Evolutionary conservation across 2,329 filamentous ascomycete species (phyloP).

Genomic region (Monosporascus cannonballus): DNA sequence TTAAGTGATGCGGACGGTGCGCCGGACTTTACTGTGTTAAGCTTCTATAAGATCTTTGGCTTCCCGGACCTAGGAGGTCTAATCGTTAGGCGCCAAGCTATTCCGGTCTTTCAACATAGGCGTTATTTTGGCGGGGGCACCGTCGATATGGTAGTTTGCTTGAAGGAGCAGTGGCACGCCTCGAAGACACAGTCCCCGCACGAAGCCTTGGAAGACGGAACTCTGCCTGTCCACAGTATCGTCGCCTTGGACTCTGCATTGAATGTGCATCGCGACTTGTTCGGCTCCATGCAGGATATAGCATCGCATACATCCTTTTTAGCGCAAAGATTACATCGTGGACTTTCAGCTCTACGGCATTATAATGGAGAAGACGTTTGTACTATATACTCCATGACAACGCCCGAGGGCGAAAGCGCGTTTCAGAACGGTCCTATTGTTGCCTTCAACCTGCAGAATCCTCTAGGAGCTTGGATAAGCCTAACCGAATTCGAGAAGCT

Average conservation of each 20-base stretch:
- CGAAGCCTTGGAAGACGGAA: constrained; percentile 84
- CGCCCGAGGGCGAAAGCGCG: constrained; percentile 24
- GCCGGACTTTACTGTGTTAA: constrained; percentile 82
- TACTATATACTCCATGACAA: constrained; percentile 49
- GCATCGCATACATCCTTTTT: constrained; percentile 67
- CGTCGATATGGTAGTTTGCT: constrained; percentile 77
- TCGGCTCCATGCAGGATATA: constrained; percentile 62
- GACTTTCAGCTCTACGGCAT: constrained; percentile 58
- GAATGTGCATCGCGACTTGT: constrained; percentile 61
- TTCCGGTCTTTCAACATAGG: constrained; percentile 56
- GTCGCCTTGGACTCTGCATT: constrained; percentile 74
- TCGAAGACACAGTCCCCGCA: constrained; percentile 68
- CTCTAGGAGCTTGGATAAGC: constrained; percentile 67
- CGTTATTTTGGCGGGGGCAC: constrained; percentile 93
- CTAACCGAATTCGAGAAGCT: constrained; percentile 84
- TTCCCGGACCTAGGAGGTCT: constrained; percentile 87
- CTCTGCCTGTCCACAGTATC: constrained; percentile 84
- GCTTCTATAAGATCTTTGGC: constrained; percentile 97
- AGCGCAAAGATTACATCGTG: constrained; percentile 49
- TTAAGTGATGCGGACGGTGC: constrained; percentile 54
- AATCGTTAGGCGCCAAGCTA: constrained; percentile 69
- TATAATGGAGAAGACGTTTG: constrained; percentile 62
- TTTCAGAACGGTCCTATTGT: constrained; percentile 63
- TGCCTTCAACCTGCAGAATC: constrained; percentile 74
- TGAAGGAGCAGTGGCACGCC: constrained; percentile 78